Evolutionary conservation across 176 grass and related monocot genomes (phyloP), one percentile per base, ranked within the genome.

Genomic region (Puya raimondii): DNA sequence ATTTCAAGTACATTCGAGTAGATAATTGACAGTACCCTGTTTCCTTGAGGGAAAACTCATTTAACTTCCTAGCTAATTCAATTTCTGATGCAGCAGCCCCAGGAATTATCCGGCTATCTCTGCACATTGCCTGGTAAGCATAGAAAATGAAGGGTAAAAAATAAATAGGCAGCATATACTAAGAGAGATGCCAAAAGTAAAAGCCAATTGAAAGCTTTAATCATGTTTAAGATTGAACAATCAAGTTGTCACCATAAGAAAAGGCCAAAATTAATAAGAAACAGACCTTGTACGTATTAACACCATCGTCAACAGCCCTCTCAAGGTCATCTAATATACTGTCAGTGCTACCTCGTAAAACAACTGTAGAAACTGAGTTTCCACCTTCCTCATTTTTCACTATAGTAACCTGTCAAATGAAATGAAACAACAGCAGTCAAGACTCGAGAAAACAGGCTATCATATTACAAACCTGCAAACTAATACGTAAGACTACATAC

Each of bases 281-380:
- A 49, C 42, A 84, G 51, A 97, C 89, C 89, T 99, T 99, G 77
- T 88, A 99, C 14, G 87, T 88, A 81, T 99, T 99, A 65, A 93
- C 82, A 59, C 94, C 94, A 78, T 99, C 94, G 80, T 99, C 94
- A 51, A 93, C 87, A 70, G 87, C 94, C 86, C 89, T 92, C 82
- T 99, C 94, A 4, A 90, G 89, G 78, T 99, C 84, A 84, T 99
- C 94, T 66, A 99, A 71, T 74, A 99, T 99, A 75, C 87, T 90
- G 50, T 99, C 89, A 54, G 94, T 93, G 76, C 89, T 99, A 58
- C 89, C 89, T 80, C 94, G 70, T 70, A 93, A 82, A 50, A 99
- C 87, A 64, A 99, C 69, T 26, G 89, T 99, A 61, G 89, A 76
- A 54, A 99, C 94, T 20, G 82, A 84, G 64, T 93, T 99, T 65